Conservation (phyloP, 1,139 yeast species). For the Wickerhamomyces sp. region DNA sequence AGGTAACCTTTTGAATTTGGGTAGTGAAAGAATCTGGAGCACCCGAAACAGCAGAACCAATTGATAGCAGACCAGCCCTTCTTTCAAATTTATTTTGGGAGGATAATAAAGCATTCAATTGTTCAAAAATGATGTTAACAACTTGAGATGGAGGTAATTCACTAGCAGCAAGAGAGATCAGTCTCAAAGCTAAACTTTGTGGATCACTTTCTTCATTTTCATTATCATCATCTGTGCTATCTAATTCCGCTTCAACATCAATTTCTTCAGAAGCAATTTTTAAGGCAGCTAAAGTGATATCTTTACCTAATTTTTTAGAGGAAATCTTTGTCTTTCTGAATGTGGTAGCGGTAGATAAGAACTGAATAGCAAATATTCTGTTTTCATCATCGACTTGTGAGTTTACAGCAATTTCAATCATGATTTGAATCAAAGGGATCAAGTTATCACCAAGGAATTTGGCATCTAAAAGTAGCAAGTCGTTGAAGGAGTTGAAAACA, state of each 20-base stretch:
- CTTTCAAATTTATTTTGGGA: conserved; percentile 72
- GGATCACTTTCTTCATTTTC: conserved; percentile 91
- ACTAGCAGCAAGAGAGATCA: conserved; percentile 72
- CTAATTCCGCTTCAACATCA: conserved; percentile 67
- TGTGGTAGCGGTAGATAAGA: conserved; percentile 72
- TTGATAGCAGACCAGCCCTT: conserved; percentile 80
- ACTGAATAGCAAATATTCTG: conserved; percentile 81
- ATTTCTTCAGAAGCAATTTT: conserved; percentile 78
- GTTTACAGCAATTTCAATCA: conserved; percentile 73
- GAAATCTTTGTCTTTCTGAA: conserved; percentile 65
- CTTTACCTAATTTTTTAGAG: conserved; percentile 73
- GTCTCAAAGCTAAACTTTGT: conserved; percentile 70
- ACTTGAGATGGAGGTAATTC: conserved; percentile 93
- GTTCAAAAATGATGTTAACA: conserved; percentile 71
- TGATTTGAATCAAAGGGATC: conserved; percentile 62
- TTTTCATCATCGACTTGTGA: conserved; percentile 70
- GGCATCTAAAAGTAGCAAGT: conserved; percentile 70
- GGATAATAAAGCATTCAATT: conserved; percentile 56
- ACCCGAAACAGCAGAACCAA: conserved; percentile 85
- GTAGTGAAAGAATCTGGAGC: conserved; percentile 88
- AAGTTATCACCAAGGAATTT: conserved; percentile 77
- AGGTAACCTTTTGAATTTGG: conserved; percentile 69
- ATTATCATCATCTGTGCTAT: conserved; percentile 80
- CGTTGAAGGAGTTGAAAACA: conserved; percentile 82
- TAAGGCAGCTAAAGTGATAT: conserved; percentile 68